Evolutionary conservation across 2,329 filamentous ascomycete species (phyloP).

Genomic region (Pseudopithomyces chartarum): DNA sequence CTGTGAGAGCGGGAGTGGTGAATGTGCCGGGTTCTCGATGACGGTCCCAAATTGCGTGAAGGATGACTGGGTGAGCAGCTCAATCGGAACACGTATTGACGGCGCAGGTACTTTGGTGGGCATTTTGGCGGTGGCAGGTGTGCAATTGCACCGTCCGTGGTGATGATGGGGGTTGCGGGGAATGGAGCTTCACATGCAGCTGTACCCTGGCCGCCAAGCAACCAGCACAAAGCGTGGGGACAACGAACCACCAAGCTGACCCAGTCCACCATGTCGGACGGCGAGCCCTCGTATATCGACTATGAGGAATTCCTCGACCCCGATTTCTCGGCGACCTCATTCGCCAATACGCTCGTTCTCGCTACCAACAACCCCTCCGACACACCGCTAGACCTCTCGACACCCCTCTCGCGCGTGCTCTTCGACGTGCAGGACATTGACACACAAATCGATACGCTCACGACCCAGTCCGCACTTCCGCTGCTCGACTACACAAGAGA

Average conservation of each 20-base stretch:
- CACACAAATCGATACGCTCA: constrained; percentile 89
- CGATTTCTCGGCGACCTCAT: constrained; percentile 76
- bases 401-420: constrained; percentile 87
- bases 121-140: constrained; percentile 30
- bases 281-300: constrained; percentile 86
- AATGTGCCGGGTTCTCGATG: constrained; percentile 70
- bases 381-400: constrained; percentile 88
- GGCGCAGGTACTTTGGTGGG: constrained; percentile 47
- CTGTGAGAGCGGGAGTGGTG: constrained; percentile 56
- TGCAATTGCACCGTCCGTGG: constrained; percentile 5
- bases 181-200: constrained; percentile 16
- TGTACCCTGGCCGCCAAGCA: constrained; percentile 17
- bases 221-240: constrained; percentile 1
- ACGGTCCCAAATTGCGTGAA: constrained; percentile 86
- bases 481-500: constrained; percentile 76
- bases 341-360: constrained; percentile 88
- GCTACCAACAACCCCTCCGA: constrained; percentile 92
- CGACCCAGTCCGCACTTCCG: constrained; percentile 80
- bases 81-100: constrained; percentile 58
- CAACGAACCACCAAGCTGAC: neutral
- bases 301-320: constrained; percentile 89
- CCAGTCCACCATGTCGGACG: constrained; percentile 39
- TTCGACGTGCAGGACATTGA: constrained; percentile 98
- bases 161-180: constrained; percentile 6
- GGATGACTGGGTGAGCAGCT: constrained; percentile 68